A percentile compares a stretch with the other conserved stretches of the same genome.
Conservation (phyloP, 148 eudicot species). For the Vaccinium corymbosum region DNA sequence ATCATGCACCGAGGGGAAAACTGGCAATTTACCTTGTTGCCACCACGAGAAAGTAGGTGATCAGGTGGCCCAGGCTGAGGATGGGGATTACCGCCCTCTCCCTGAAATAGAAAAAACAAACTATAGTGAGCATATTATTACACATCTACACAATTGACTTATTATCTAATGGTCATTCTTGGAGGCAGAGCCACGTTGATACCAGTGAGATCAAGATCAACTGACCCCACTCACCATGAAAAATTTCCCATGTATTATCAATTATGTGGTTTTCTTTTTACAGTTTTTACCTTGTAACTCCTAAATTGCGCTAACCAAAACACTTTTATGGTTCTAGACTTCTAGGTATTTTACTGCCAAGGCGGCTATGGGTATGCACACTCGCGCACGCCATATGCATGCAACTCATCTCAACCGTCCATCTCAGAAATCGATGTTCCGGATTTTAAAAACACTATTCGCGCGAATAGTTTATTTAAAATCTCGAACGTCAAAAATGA, state of each 20-base stretch:
- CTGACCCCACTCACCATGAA: background rate
- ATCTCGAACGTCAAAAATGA: too few relatives aligned
- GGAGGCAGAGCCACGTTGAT: background rate
- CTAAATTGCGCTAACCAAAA: background rate
- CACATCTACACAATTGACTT: background rate
- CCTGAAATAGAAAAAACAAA: slow-evolving; percentile 15
- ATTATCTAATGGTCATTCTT: background rate
- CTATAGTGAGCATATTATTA: background rate
- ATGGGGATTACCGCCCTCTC: slow-evolving; percentile 18
- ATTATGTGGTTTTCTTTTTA: background rate
- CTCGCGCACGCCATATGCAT: too few relatives aligned
- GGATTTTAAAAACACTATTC: too few relatives aligned
- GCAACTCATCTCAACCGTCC: too few relatives aligned
- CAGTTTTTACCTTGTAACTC: background rate
- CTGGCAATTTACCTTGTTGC: slow-evolving; percentile 38
- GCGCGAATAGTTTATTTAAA: too few relatives aligned
- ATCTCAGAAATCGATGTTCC: too few relatives aligned
- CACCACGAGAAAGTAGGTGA: slow-evolving; percentile 31
- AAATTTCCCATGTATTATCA: background rate
- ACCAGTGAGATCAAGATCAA: background rate
- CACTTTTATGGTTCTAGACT: background rate
- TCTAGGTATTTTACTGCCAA: background rate
- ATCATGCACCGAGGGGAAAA: background rate
- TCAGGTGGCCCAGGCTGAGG: slow-evolving; percentile 37
- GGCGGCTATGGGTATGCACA: too few relatives aligned